These are phyloP conservation scores for Pythium brassicae DNA, from an alignment of 352 stramenopile genomes.

Conservation along the genomic window DNA sequence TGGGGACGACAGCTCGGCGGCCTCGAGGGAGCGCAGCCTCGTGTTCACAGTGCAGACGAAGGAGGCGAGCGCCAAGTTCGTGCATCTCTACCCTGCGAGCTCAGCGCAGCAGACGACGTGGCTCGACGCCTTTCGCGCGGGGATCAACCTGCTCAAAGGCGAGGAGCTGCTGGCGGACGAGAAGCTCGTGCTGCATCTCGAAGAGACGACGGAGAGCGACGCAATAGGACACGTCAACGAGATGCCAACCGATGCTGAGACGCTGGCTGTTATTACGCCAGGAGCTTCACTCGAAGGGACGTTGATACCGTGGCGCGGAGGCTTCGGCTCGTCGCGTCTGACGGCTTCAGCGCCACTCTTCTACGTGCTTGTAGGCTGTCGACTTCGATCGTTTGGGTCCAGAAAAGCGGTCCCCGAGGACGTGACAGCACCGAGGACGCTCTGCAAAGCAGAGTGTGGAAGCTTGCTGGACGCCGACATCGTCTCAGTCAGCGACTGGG, in stretches of 20 bases:
- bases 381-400: slow-evolving; percentile 26
- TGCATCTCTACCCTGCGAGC: slow-evolving; percentile 38
- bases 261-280: slow-evolving; percentile 16
- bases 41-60: slow-evolving; percentile 13
- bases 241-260: not conserved
- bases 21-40: not conserved
- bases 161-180: slow-evolving; percentile 52
- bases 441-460: not conserved
- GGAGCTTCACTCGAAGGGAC: slow-evolving; percentile 49
- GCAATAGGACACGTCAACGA: slow-evolving; percentile 3
- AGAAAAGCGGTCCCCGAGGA: slow-evolving; percentile 2
- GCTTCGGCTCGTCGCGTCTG: slow-evolving; percentile 3
- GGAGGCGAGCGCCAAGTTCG: slow-evolving; percentile 13
- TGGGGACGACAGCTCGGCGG: slow-evolving; percentile 3
- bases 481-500: slow-evolving; percentile 40
- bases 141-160: slow-evolving; percentile 43
- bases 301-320: slow-evolving; percentile 32
- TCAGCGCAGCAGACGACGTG: slow-evolving; percentile 35
- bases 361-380: slow-evolving; percentile 31
- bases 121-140: slow-evolving; percentile 27
- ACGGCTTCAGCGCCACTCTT: slow-evolving; percentile 17
- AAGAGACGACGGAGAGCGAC: slow-evolving; percentile 17
- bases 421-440: not conserved
- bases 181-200: slow-evolving; percentile 40
- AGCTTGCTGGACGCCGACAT: slow-evolving; percentile 31